Evolutionary conservation across 805 yeast genomes (phyloP).

Genomic region (Candida incommunis): DNA sequence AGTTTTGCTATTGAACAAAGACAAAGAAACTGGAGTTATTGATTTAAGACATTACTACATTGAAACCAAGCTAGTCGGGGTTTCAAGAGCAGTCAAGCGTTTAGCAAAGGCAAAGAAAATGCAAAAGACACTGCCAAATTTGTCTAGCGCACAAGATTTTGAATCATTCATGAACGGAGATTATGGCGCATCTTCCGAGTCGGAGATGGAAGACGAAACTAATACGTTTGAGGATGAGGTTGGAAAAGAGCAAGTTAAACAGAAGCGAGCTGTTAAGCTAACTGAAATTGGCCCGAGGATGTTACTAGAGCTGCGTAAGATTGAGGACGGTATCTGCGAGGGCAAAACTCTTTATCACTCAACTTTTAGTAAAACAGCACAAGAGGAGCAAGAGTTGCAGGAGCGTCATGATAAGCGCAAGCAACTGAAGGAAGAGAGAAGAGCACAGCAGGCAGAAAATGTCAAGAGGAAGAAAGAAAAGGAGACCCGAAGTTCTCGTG

Average conservation of each 20-base stretch:
- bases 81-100: conserved; percentile 56
- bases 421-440: conserved; percentile 54
- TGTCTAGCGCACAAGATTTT: conserved; percentile 55
- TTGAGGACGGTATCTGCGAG: conserved; percentile 82
- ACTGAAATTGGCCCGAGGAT: conserved; percentile 91
- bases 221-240: conserved; percentile 6
- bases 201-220: conserved; percentile 81
- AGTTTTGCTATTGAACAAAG: conserved; percentile 71
- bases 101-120: conserved; percentile 48
- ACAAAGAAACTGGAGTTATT: conserved; percentile 53
- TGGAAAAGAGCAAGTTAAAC: conserved; percentile 10
- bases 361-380: conserved; percentile 43
- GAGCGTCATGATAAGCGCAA: conserved; percentile 48
- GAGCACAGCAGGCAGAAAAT: conserved; percentile 65
- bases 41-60: conserved; percentile 85
- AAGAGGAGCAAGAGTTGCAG: conserved; percentile 49
- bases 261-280: conserved; percentile 76
- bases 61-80: conserved; percentile 64
- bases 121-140: conserved; percentile 55
- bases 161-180: conserved; percentile 76
- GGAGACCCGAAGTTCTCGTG: conserved; percentile 54
- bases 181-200: conserved; percentile 74
- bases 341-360: conserved; percentile 85
- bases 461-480: conserved; percentile 57
- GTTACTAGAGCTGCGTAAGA: conserved; percentile 59